Base-by-base conservation (phyloP, 495 filamentous ascomycete species). In the Ramalina intermedia region DNA sequence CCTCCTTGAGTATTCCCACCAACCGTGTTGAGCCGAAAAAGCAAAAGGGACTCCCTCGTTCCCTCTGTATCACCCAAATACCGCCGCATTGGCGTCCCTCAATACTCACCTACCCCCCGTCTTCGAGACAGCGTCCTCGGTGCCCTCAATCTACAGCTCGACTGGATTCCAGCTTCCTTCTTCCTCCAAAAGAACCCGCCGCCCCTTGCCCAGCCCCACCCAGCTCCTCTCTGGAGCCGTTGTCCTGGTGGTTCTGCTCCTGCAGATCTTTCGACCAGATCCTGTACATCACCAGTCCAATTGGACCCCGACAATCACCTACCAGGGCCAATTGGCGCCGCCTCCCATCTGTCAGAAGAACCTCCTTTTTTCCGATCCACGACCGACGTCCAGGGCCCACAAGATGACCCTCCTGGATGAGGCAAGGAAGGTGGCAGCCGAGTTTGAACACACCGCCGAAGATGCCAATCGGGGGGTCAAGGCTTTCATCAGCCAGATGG, bases 371-470 rank as follows among this genome's bases (percentile, higher is more conserved):
- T 39, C 36, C 14, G 48, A 49, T 9, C 49, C 50, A 1, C 43
- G 51, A n/a, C 58, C 58, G 14, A 48, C 46, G 7, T 57, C 42
- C 41, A 35, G 53, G 26, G 29, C 43, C 17, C 41, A 44, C 39
- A 59, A 55, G 35, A 74, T 75, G 74, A 65, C 77, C 18, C 68
- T 95, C 51, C 66, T 80, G 50, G 75, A 82, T 45, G 80, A 84
- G 62, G 85, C 87, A 16, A 73, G 79, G 75, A 74, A 72, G 58
- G 81, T 98, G 53, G 84, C 85, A 51, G 73, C 72, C 51, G 77
- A 93, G 63, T 96, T 98, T 63, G 85, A 94, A 14, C 94, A 86
- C 68, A 69, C 78, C 49, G 74, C 84, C 37, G 78, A 85, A 26
- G 74, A 89, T 64, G 78, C 95, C 50, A 80, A 82, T 54, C 79